phyloP scores from a whole-genome alignment of 768 basidiomycete species.

The Clitopilus hobsonii region DNA sequence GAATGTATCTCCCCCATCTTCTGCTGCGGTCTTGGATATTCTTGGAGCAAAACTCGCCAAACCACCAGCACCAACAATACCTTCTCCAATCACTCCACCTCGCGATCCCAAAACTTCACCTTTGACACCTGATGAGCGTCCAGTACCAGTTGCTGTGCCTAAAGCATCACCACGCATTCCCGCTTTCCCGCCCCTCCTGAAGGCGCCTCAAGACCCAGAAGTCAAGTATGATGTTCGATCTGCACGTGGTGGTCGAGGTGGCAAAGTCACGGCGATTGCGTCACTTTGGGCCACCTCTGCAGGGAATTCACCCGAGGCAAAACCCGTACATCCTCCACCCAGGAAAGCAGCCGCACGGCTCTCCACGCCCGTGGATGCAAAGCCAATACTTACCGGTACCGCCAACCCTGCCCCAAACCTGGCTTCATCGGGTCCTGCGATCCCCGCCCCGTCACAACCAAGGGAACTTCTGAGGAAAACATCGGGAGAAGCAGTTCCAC shows the following conservation, averaged over 20 bases:
- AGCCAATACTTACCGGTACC: no score
- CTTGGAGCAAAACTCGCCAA: constrained; percentile 8
- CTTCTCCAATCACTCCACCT: neutral
- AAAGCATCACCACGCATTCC: constrained; percentile 23
- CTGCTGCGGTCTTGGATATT: constrained; percentile 6
- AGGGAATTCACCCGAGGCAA: neutral
- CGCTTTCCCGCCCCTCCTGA: constrained; percentile 24
- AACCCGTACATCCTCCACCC: neutral
- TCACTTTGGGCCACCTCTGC: constrained; percentile 66
- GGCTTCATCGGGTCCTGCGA: no score
- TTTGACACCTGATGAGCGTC: constrained; percentile 5
- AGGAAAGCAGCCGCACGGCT: neutral
- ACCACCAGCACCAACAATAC: constrained; percentile 6
- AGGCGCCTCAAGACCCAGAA: constrained; percentile 34
- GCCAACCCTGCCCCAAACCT: no score
- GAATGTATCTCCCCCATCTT: constrained; percentile 31
- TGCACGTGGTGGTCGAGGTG: constrained; percentile 73
- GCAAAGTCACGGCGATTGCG: constrained; percentile 67
- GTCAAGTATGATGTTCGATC: constrained; percentile 71
- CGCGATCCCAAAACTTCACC: constrained; percentile 1
- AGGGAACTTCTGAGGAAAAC: neutral
- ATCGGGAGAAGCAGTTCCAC: neutral
- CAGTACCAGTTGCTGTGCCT: constrained; percentile 7
- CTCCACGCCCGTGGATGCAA: neutral
- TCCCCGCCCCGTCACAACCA: neutral